Evolutionary conservation across 2,329 filamentous ascomycete genomes (phyloP).

Genomic region (Sporothrix luriei): DNA sequence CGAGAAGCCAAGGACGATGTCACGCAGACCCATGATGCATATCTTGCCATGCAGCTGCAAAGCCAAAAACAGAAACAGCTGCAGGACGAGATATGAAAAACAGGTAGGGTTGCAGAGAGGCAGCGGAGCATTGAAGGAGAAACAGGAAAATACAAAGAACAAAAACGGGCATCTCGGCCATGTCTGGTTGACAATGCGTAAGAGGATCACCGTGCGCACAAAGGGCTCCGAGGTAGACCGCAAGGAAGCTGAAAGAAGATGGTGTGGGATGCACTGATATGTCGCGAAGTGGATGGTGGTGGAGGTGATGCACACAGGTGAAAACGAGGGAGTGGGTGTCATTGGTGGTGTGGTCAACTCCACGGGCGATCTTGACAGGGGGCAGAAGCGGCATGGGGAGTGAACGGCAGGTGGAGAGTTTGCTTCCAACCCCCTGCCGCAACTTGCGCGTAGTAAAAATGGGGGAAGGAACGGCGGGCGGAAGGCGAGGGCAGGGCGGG

Average conservation of each 20-base stretch:
- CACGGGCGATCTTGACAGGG: slow-evolving; percentile 22
- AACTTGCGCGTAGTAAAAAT: background rate
- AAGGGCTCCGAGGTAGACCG: slow-evolving; percentile 12
- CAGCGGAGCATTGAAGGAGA: background rate
- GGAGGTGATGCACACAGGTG: background rate
- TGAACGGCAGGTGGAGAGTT: slow-evolving; percentile 26
- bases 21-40: background rate
- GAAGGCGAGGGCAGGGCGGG: background rate
- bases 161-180: background rate
- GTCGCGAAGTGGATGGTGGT: background rate
- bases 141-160: background rate
- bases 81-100: slow-evolving; percentile 13
- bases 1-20: background rate
- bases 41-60: background rate
- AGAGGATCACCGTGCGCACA: slow-evolving; percentile 19
- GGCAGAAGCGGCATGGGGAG: background rate
- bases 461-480: background rate
- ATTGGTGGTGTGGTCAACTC: background rate
- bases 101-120: background rate
- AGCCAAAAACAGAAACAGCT: no score
- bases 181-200: slow-evolving; percentile 11
- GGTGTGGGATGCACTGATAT: background rate
- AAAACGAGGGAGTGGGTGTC: background rate
- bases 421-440: background rate
- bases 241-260: slow-evolving; percentile 13